Percentiles rank a stretch among this genome's conserved stretches.
Evolutionary conservation across 1,284 basidiomycete genomes (phyloP).

Genomic region (Ganoderma sp.): DNA sequence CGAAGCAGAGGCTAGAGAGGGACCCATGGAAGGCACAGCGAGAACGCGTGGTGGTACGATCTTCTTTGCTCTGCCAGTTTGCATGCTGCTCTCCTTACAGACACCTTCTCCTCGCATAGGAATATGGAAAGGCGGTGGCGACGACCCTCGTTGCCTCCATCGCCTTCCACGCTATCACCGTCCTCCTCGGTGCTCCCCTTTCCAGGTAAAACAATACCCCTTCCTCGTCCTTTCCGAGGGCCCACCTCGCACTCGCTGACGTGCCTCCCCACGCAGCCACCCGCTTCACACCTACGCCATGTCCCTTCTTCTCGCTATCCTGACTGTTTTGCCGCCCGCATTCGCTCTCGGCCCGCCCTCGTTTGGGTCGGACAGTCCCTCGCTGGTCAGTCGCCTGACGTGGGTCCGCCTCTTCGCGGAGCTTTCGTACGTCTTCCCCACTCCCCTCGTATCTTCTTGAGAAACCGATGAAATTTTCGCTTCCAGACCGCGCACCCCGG

Average conservation of each 20-base stretch:
- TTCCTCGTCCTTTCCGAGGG: conserved; percentile 5
- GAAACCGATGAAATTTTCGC: conserved; percentile 3
- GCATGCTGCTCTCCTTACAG: conserved; percentile 12
- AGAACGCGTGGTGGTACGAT: conserved; percentile 44
- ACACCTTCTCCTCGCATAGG: conserved; percentile 41
- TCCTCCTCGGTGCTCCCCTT: conserved; percentile 81
- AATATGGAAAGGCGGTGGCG: conserved; percentile 54
- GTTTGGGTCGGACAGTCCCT: conserved; percentile 47
- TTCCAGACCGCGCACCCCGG: conserved; percentile 62
- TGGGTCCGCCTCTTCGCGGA: conserved; percentile 84
- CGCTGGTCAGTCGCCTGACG: conserved; percentile 52
- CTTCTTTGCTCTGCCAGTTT: conserved; percentile 12
- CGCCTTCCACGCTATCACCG: conserved; percentile 53
- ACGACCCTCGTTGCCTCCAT: conserved; percentile 60
- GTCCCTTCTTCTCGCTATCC: conserved; percentile 68
- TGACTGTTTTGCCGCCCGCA: conserved; percentile 71
- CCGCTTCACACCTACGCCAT: conserved; percentile 68
- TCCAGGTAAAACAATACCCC: conserved; percentile 47
- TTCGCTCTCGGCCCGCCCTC: conserved; percentile 75
- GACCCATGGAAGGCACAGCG: conserved; percentile 31
- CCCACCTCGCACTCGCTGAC: not conserved
- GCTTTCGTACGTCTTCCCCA: conserved; percentile 63
- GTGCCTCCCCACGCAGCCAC: conserved; percentile 45
- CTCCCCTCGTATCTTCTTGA: not conserved
- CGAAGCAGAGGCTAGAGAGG: conserved; percentile 46